These are phyloP conservation scores for Gyromitra esculenta DNA, from an alignment of 2,329 filamentous ascomycete species.

Conservation along the genomic window DNA sequence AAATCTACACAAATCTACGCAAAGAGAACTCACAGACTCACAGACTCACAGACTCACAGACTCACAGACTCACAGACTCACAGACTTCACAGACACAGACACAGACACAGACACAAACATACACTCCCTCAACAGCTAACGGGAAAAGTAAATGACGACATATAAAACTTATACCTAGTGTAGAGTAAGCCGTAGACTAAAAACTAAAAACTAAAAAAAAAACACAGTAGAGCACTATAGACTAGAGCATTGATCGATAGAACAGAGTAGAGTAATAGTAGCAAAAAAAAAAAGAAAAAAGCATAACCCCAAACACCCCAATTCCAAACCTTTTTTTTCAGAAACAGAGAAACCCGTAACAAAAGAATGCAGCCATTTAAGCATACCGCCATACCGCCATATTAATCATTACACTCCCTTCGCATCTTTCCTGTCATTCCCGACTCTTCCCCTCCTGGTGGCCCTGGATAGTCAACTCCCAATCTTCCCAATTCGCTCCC, in stretches of 20 bases:
- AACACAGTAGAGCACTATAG: background rate
- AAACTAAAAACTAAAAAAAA: too few species aligned
- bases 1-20: too few species aligned
- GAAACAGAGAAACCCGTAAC: background rate
- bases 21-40: too few species aligned
- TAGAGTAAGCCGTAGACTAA: too few species aligned
- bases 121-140: background rate
- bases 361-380: conserved; percentile 14
- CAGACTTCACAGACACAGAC: too few species aligned
- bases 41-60: too few species aligned
- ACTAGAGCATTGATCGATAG: background rate
- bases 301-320: conserved; percentile 45
- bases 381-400: background rate
- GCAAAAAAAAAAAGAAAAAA: conserved; percentile 26
- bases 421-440: background rate
- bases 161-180: background rate
- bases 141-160: background rate
- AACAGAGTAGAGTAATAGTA: conserved; percentile 2
- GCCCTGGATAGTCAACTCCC: conserved; percentile 45
- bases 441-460: conserved; percentile 14
- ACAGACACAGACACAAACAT: too few species aligned
- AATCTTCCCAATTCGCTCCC: conserved; percentile 62
- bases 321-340: conserved; percentile 26
- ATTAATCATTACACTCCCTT: background rate
- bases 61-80: too few species aligned